phyloP scores from a whole-genome alignment of 2,329 filamentous ascomycete species.

The Aspergillus sp. region DNA sequence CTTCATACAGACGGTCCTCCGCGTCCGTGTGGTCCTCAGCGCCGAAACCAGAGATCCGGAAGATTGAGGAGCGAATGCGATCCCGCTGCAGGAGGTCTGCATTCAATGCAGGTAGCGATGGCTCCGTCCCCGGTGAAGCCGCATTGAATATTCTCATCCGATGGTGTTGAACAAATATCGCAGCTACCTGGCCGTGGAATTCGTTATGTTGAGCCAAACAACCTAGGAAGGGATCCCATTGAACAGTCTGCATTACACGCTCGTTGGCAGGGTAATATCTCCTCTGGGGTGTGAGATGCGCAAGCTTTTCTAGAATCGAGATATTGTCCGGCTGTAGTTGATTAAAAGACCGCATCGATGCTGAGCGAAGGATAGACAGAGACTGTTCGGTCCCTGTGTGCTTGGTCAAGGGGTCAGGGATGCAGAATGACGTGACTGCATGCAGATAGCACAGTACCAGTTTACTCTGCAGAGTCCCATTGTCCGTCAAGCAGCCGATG shows the following conservation, averaged over 20 bases:
- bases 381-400: slow-evolving; percentile 35
- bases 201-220: slow-evolving; percentile 50
- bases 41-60: slow-evolving; percentile 39
- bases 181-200: slow-evolving; percentile 41
- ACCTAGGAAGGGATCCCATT: slow-evolving; percentile 45
- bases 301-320: slow-evolving; percentile 41
- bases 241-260: slow-evolving; percentile 51
- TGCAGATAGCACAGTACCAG: slow-evolving; percentile 49
- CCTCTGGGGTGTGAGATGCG: slow-evolving; percentile 46
- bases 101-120: slow-evolving; percentile 5
- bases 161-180: slow-evolving; percentile 39
- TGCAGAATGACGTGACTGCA: slow-evolving; percentile 37
- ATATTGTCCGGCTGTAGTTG: slow-evolving; percentile 40
- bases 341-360: slow-evolving; percentile 52
- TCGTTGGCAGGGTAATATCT: slow-evolving; percentile 44
- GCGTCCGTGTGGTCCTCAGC: slow-evolving; percentile 37
- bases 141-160: slow-evolving; percentile 34
- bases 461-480: slow-evolving; percentile 54
- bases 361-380: slow-evolving; percentile 40
- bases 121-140: slow-evolving; percentile 6
- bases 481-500: slow-evolving; percentile 55
- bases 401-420: slow-evolving; percentile 38
- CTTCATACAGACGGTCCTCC: slow-evolving; percentile 37
- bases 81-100: slow-evolving; percentile 27
- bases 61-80: slow-evolving; percentile 34